Evolutionary conservation across 169 alveolate genomes (phyloP).

Genomic region (Plasmodium gaboni): DNA sequence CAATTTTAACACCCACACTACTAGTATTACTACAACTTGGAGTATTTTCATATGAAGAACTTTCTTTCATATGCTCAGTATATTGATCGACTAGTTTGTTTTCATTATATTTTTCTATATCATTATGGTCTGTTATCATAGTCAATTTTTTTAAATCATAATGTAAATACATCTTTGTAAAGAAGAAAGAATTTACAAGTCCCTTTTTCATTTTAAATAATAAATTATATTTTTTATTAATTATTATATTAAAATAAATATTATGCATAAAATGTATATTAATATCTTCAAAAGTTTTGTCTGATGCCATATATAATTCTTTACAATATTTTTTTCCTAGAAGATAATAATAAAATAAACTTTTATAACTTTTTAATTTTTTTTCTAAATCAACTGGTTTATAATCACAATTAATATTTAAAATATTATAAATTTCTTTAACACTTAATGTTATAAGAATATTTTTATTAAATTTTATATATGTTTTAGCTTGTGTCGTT

Average conservation of each 20-base stretch:
- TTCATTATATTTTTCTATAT: not conserved
- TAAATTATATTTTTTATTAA: conserved; percentile 43
- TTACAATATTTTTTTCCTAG: conserved; percentile 63
- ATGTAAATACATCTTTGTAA: conserved; percentile 33
- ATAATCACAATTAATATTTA: conserved; percentile 29
- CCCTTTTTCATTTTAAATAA: conserved; percentile 11
- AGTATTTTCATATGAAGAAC: not conserved
- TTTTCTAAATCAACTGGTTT: conserved; percentile 48
- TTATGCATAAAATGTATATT: conserved; percentile 31
- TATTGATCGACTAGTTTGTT: not conserved
- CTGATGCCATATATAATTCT: conserved; percentile 59
- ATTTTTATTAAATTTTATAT: conserved; percentile 20
- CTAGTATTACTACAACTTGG: not conserved
- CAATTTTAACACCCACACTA: no score
- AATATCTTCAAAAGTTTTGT: conserved; percentile 40
- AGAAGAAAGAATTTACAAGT: conserved; percentile 46
- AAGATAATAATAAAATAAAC: conserved; percentile 41
- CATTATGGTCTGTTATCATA: conserved; percentile 11
- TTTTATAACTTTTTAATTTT: conserved; percentile 33
- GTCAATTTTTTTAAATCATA: conserved; percentile 9
- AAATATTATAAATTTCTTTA: conserved; percentile 37
- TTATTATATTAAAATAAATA: conserved; percentile 22
- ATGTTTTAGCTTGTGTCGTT: conserved; percentile 52
- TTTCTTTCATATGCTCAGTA: not conserved
- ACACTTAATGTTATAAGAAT: conserved; percentile 36